Base-by-base conservation (phyloP, 2,329 filamentous ascomycete species). In the Beauveria sp. region DNA sequence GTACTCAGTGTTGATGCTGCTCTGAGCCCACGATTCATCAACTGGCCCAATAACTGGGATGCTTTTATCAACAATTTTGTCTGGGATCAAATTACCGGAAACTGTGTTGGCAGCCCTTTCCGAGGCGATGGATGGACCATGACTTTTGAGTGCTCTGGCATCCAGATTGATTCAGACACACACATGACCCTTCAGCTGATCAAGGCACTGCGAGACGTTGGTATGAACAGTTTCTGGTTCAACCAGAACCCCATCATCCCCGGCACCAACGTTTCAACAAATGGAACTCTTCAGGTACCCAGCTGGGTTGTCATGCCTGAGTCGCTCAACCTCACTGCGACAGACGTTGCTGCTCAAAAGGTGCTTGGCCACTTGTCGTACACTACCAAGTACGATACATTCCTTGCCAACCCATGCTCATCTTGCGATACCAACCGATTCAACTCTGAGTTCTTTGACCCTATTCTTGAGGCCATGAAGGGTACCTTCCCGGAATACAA, bases 271-370 rank as follows among this genome's bases (percentile, higher is more conserved):
- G 68, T 66, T 30, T 68, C 68, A 61, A 69, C 67, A 52, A 70
- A 68, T 55, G 70, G 66, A 24, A 68, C 68, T 60, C 70, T 30
- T 14, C 51, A 16, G 1, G 46, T 66, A 3, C 66, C 67, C 2
- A 72, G 67, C 61, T 76, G 74, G 74, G 73, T 76, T 5, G 69
- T 76, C 44, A 75, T 76, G 72, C 74, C 74, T 0, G 73, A 76
- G 57, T 66, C 71, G 1, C 74, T 76, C 59, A 72, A 66, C 20
- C 64, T 76, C 34, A 66, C 69, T 52, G 74, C 72, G 2, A 70
- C 69, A 3, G 73, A 75, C 57, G 66, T 67, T 43, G 66, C 71
- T 14, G 71, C 68, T 28, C 67, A 72, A 30, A 71, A 68, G 3
- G 61, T 72, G 5, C 65, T 76, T 24, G 74, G 74, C 7, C 69